Percentiles rank a stretch among this genome's conserved stretches.
These are phyloP conservation scores for Viola pubescens DNA, from an alignment of 441 rosid species.

Conservation along the genomic window DNA sequence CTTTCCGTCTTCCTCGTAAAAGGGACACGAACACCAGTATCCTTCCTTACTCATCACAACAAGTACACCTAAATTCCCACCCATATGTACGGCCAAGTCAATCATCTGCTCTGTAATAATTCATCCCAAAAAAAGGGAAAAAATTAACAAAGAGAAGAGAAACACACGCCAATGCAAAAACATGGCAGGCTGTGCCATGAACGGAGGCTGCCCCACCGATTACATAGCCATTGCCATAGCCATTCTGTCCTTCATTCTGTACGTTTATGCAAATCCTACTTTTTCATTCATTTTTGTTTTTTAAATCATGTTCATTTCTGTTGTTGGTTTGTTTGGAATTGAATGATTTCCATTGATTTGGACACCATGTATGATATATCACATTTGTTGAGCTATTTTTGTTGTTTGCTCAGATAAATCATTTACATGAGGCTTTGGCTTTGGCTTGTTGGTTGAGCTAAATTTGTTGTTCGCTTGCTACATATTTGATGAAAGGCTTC, in stretches of 20 bases:
- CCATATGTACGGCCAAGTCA: no score
- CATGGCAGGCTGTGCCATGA: conserved; percentile 48
- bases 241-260: conserved; percentile 48
- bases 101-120: no score
- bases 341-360: not conserved
- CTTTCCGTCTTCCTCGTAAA: no score
- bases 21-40: no score
- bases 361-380: not conserved
- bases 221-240: conserved; percentile 62
- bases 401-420: not conserved
- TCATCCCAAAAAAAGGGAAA: no score
- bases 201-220: conserved; percentile 81
- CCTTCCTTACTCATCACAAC: no score
- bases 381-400: not conserved
- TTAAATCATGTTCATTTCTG: not conserved
- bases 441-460: not conserved
- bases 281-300: conserved; percentile 1
- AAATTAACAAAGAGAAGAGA: not conserved
- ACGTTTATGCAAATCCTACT: conserved; percentile 5
- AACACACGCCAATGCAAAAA: conserved; percentile 10
- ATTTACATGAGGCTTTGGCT: no score
- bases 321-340: not conserved
- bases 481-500: conserved; percentile 19
- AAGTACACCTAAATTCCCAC: no score
- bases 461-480: conserved; percentile 1